Evolutionary conservation across 1,139 yeast genomes (phyloP).

Genomic region (Protomyces gravidus): DNA sequence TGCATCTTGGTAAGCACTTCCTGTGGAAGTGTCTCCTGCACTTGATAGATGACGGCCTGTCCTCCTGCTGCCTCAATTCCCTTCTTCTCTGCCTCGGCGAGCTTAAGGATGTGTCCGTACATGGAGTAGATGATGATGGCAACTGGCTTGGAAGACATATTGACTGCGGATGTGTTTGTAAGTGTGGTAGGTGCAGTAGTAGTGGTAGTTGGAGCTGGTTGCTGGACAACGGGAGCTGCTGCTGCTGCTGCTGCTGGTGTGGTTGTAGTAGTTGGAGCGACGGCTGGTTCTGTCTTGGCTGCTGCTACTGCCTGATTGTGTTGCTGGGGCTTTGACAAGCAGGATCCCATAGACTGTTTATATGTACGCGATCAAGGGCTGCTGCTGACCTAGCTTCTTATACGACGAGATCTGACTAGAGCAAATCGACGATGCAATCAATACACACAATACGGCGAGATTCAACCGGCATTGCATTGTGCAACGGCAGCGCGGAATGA

Average conservation of each 20-base stretch:
- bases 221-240: background rate
- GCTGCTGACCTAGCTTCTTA: too few species aligned
- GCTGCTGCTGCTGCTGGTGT: background rate
- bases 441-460: too few species aligned
- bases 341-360: constrained; percentile 1
- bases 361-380: too few species aligned
- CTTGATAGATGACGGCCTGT: constrained; percentile 55
- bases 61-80: constrained; percentile 62
- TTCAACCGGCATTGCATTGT: too few species aligned
- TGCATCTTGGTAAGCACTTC: constrained; percentile 50
- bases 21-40: constrained; percentile 55
- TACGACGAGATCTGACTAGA: too few species aligned
- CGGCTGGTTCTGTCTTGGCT: background rate
- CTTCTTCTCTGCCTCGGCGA: constrained; percentile 55
- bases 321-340: constrained; percentile 4
- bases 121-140: constrained; percentile 75
- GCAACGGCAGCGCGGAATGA: too few species aligned
- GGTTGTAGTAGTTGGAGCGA: background rate
- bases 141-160: constrained; percentile 43
- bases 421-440: too few species aligned
- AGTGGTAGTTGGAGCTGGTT: background rate
- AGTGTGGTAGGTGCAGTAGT: background rate
- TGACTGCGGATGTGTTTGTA: background rate
- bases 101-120: constrained; percentile 56
- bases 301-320: background rate